Conservation (phyloP, 169 alveolate genomes). For the Plasmodium gaboni region DNA sequence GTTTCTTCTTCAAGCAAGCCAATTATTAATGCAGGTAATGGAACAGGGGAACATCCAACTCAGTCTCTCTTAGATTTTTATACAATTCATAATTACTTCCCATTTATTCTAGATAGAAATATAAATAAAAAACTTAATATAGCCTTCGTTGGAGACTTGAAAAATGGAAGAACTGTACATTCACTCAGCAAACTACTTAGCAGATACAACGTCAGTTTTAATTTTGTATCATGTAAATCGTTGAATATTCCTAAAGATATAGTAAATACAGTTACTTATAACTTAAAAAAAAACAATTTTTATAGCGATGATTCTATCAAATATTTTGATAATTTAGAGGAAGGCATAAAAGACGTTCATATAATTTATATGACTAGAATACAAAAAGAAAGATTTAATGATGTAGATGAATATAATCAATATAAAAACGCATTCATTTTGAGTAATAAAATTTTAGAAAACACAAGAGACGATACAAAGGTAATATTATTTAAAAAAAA, state of each 20-base stretch:
- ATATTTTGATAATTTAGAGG: constrained; percentile 56
- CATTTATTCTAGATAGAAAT: constrained; percentile 60
- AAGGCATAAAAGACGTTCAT: constrained; percentile 74
- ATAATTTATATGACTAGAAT: constrained; percentile 88
- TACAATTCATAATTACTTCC: constrained; percentile 84
- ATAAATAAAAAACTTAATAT: constrained; percentile 64
- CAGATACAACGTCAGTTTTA: constrained; percentile 82
- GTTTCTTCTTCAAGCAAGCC: constrained; percentile 78
- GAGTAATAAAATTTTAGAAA: constrained; percentile 72
- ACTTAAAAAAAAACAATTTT: constrained; percentile 56
- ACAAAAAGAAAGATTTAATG: constrained; percentile 86
- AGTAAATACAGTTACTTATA: constrained; percentile 23
- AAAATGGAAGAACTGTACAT: constrained; percentile 89
- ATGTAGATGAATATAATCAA: constrained; percentile 59
- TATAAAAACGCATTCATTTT: constrained; percentile 79
- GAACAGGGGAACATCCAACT: constrained; percentile 91
- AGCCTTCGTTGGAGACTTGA: constrained; percentile 88
- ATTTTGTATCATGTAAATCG: constrained; percentile 80
- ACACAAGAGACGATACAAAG: constrained; percentile 79
- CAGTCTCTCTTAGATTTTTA: constrained; percentile 89
- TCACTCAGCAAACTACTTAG: constrained; percentile 86
- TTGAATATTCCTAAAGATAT: constrained; percentile 84
- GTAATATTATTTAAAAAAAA: constrained; percentile 20
- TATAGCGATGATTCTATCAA: constrained; percentile 56
- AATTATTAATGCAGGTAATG: constrained; percentile 90